Evolutionary conservation across 2,329 filamentous ascomycete species (phyloP), one percentile per base, ranked within the genome.

Genomic region (Aquanectria penicillioides): DNA sequence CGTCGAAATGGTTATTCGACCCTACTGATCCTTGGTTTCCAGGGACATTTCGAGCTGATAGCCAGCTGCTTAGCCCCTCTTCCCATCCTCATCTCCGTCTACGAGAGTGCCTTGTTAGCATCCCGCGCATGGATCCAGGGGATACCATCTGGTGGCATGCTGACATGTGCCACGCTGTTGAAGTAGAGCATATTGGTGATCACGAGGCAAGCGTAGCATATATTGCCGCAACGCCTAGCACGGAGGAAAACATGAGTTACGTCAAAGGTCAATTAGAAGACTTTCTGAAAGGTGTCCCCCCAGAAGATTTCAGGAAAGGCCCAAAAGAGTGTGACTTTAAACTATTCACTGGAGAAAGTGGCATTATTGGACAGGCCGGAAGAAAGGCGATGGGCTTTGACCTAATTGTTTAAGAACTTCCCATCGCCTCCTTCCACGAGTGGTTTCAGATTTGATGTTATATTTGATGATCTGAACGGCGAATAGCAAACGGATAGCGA

Each of bases 61-160:
- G 33, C 23, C 33, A 51, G 25, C 34, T 37, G 3, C 15, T 37
- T 15, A 37, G 47, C 13, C 47, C 47, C 9, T 38, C 47, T 8
- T 51, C 47, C 4, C 47, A 40, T 11, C 47, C 47, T 3, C 33
- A 51, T 25, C 47, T 51, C 10, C 47, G 47, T n/a, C 22, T 51
- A 3, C 22, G 17, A n/a, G 47, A 51, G 13, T 40, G 33, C 15
- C 25, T 51, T 15, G 47, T 51, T 17, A 40, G 47, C 18, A 40
- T 51, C 13, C 47, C 34, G 18, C 15, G 11, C 6, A 28, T 40
- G 33, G 25, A 23, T 17, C 22, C 47, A 20, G 47, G 47, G 5
- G 33, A 51, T 29, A 51, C 47, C 4, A 20, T 51, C n/a, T 51
- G 47, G 47, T 51, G 47, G 47, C 47, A 51, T 31, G 47, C 47